Conservation (phyloP, 441 rosid genomes). For the Erodium texanum region DNA sequence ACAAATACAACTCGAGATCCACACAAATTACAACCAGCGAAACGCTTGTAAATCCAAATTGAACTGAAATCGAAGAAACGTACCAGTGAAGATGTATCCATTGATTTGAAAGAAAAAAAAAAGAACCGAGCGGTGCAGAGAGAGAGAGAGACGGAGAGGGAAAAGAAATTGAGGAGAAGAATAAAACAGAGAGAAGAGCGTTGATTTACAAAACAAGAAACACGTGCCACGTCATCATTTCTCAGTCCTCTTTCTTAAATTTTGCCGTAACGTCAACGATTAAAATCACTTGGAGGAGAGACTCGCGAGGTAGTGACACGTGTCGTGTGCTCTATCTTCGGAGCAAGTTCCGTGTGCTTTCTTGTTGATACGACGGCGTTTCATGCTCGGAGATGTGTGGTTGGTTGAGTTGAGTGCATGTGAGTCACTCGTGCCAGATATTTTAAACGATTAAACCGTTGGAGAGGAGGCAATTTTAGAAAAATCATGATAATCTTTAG, state of each 20-base stretch:
- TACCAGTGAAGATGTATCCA: conserved; percentile 31
- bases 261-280: neutral
- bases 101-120: conserved; percentile 29
- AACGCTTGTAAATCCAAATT: neutral
- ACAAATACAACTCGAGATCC: neutral
- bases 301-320: neutral
- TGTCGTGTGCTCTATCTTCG: neutral
- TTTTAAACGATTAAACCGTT: neutral
- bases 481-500: neutral
- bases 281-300: neutral
- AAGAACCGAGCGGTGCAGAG: conserved; percentile 1
- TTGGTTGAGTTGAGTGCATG: neutral
- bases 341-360: neutral
- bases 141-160: conserved; percentile 9
- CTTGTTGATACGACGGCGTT: neutral
- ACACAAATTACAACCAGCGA: conserved; percentile 11
- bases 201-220: neutral
- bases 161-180: neutral
- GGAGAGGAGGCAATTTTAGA: neutral
- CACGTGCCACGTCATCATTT: neutral
- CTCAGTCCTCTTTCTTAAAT: neutral
- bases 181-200: neutral
- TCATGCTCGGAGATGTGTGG: neutral
- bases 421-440: conserved; percentile 1
- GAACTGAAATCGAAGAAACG: conserved; percentile 14